Percentiles rank a stretch among this genome's conserved stretches.
Conservation (phyloP, 2,329 filamentous ascomycete genomes). For the Diaporthe sp. region DNA sequence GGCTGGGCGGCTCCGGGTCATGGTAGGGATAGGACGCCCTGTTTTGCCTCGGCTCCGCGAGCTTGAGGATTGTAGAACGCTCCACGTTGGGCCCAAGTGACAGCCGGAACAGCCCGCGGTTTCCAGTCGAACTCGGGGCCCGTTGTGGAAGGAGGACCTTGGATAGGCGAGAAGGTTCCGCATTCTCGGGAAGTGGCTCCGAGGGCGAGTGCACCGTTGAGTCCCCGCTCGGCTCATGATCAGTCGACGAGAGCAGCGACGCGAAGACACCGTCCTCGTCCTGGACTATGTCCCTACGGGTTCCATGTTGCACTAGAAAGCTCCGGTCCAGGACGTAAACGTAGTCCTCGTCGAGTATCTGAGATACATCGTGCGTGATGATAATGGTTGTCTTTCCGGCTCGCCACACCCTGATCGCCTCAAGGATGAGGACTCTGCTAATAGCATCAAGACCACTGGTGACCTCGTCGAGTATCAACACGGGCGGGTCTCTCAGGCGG, state of each 20-base stretch:
- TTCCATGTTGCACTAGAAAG: slow-evolving; percentile 76
- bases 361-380: slow-evolving; percentile 89
- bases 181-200: not conserved
- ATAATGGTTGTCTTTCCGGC: slow-evolving; percentile 87
- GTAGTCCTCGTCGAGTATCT: slow-evolving; percentile 80
- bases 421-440: slow-evolving; percentile 77
- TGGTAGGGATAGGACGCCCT: not conserved
- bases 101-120: slow-evolving; percentile 33
- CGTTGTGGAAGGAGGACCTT: slow-evolving; percentile 3
- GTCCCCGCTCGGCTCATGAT: slow-evolving; percentile 29
- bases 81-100: slow-evolving; percentile 21
- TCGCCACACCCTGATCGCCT: slow-evolving; percentile 82
- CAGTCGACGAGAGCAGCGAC: slow-evolving; percentile 49
- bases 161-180: slow-evolving; percentile 27
- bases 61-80: slow-evolving; percentile 25
- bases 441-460: slow-evolving; percentile 88
- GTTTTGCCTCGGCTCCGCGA: not conserved
- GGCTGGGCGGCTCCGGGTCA: not conserved
- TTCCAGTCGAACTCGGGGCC: not conserved
- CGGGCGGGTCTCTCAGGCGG: slow-evolving; percentile 79
- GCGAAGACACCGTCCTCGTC: slow-evolving; percentile 61
- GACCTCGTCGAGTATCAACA: slow-evolving; percentile 89
- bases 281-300: slow-evolving; percentile 66
- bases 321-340: slow-evolving; percentile 84
- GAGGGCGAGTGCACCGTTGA: not conserved